A percentile compares a stretch with the other conserved stretches of the same genome.
These are phyloP conservation scores for Camellia sinensis DNA, from an alignment of 148 eudicot genomes.

Conservation along the genomic window DNA sequence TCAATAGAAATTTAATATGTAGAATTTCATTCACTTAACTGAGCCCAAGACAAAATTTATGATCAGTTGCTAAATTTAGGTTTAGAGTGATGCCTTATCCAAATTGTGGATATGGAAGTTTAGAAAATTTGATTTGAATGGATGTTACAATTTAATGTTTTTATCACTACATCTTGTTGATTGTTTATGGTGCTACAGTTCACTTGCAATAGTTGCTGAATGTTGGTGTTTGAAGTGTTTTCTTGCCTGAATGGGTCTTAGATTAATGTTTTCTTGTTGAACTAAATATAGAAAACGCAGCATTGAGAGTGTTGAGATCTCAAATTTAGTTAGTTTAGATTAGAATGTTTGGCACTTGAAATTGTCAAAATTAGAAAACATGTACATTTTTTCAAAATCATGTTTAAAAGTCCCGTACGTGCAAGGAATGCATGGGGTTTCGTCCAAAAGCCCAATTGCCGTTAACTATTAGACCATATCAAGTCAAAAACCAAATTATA, in stretches of 20 bases:
- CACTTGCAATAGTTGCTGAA: not conserved
- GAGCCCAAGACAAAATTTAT: not conserved
- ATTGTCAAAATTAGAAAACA: not conserved
- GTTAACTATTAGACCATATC: too few species aligned
- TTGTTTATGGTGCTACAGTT: not conserved
- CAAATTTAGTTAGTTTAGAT: not conserved
- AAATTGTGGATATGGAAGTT: not conserved
- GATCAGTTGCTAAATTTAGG: not conserved
- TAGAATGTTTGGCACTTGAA: not conserved
- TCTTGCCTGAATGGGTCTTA: not conserved
- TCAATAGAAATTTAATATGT: not conserved
- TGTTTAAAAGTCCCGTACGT: not conserved
- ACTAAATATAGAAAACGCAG: not conserved
- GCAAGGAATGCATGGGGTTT: too few species aligned
- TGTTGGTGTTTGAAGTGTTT: not conserved
- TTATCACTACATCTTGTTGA: not conserved
- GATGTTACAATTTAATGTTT: not conserved
- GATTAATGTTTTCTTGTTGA: not conserved
- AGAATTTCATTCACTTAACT: not conserved
- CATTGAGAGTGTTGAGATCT: not conserved
- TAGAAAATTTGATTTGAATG: not conserved
- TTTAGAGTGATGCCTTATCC: not conserved
- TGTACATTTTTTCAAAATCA: not conserved
- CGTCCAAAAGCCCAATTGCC: too few species aligned
- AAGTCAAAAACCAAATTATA: too few species aligned